phyloP scores from a whole-genome alignment of 148 eudicot species.

The Tetragonia tetragonoides region DNA sequence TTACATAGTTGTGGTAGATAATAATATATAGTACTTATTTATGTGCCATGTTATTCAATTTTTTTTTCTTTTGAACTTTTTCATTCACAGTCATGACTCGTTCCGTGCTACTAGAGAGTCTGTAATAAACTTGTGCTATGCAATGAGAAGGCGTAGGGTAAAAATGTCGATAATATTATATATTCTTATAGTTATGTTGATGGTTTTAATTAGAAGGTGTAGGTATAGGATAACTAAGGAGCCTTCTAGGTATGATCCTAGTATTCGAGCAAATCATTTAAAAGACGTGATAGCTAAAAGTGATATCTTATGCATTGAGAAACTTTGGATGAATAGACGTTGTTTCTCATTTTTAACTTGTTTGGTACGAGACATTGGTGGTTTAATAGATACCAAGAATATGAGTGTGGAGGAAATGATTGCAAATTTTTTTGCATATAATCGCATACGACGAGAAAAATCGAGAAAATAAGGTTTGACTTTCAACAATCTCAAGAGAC shows the following conservation, averaged over 20 bases:
- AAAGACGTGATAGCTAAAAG: not conserved
- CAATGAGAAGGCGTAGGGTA: no score
- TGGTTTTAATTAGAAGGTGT: conserved; percentile 3
- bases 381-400: no score
- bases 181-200: no score
- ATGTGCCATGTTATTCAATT: no score
- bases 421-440: no score
- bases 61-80: not conserved
- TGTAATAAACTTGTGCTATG: not conserved
- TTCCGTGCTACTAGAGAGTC: not conserved
- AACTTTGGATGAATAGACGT: conserved; percentile 5
- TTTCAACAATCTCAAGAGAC: no score
- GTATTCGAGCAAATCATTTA: not conserved
- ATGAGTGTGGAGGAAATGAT: no score
- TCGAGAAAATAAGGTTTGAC: no score
- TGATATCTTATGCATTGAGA: conserved; percentile 1
- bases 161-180: no score
- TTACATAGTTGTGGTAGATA: no score
- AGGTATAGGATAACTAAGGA: not conserved
- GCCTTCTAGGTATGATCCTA: conserved; percentile 10
- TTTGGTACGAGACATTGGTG: conserved; percentile 9
- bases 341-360: not conserved
- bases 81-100: not conserved
- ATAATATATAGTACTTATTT: no score
- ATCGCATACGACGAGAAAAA: no score